These are phyloP conservation scores for Strobilomyces confusus DNA, from an alignment of 768 basidiomycete species.

Conservation along the genomic window DNA sequence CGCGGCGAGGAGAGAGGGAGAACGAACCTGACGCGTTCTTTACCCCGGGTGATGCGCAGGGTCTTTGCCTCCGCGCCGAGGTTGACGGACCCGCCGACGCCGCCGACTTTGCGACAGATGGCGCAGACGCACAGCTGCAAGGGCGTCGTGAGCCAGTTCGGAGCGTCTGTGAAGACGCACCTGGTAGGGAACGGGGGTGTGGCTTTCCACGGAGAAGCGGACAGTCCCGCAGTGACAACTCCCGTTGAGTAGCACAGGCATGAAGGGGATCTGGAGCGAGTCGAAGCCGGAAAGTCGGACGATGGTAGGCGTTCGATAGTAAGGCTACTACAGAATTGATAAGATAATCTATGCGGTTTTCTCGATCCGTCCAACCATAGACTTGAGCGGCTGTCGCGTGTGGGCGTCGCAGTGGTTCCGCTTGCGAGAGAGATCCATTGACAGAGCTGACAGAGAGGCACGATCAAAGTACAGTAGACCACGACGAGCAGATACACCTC, in stretches of 20 bases:
- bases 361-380: too few relatives aligned
- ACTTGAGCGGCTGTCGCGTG: too few relatives aligned
- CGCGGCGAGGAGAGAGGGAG: not conserved
- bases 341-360: too few relatives aligned
- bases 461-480: too few relatives aligned
- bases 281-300: too few relatives aligned
- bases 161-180: conserved; percentile 24
- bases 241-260: conserved; percentile 43
- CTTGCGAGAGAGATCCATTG: too few relatives aligned
- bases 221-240: conserved; percentile 38
- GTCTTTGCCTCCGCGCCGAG: conserved; percentile 55
- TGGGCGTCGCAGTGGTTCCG: too few relatives aligned
- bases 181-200: conserved; percentile 63
- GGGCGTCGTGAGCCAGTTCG: not conserved
- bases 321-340: too few relatives aligned
- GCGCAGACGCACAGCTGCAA: conserved; percentile 55
- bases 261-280: too few relatives aligned
- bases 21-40: conserved; percentile 49
- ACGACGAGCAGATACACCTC: too few relatives aligned
- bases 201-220: conserved; percentile 36
- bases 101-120: conserved; percentile 69
- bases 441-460: too few relatives aligned
- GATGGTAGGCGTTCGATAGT: too few relatives aligned
- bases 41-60: conserved; percentile 47
- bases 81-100: conserved; percentile 61